Evolutionary conservation across 2,329 filamentous ascomycete genomes (phyloP), one percentile per base, ranked within the genome.

Genomic region (Sporothrix schenckii): DNA sequence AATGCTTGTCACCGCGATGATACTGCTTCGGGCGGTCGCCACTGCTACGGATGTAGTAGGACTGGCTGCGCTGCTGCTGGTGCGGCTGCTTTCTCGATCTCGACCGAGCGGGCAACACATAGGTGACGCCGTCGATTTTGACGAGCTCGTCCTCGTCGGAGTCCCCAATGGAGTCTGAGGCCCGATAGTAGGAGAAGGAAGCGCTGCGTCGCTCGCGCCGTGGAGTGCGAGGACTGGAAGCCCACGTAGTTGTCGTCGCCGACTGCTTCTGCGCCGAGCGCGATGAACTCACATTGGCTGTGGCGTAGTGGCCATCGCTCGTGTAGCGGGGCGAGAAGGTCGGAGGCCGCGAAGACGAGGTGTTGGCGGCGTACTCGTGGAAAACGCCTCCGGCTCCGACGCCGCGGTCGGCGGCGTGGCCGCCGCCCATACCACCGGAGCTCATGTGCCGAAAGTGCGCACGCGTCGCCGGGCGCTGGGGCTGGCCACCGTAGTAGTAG

Each of bases 261-360:
- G 70, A 58, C 60, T 71, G 67, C 80, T 85, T 85, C 76, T 80
- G 80, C 77, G 80, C 76, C 79, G 80, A 79, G 79, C 80, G 79
- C 81, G 80, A 78, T 77, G 79, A 80, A 88, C 86, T 88, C 86
- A 88, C 86, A 88, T 88, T 86, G 81, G 85, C 86, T 81, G 86
- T 88, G 81, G 85, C 86, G 83, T 88, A 88, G 77, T 86, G 82
- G 79, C 86, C 86, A 77, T 83, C 84, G 83, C 86, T 88, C 78
- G 85, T 87, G 82, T 86, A 88, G 76, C 86, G 84, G 73, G 86
- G 86, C 73, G 86, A 88, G 77, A 87, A 86, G 72, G 83, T 81
- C 53, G 81, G 83, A 71, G 81, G 82, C 76, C 81, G 82, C 71
- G 72, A 70, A 16, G 71, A 71, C 2, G 80, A 84, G 74, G 79